Evolutionary conservation across 768 basidiomycete genomes (phyloP), one percentile per base, ranked within the genome.

Genomic region (Amanita brunnescens): DNA sequence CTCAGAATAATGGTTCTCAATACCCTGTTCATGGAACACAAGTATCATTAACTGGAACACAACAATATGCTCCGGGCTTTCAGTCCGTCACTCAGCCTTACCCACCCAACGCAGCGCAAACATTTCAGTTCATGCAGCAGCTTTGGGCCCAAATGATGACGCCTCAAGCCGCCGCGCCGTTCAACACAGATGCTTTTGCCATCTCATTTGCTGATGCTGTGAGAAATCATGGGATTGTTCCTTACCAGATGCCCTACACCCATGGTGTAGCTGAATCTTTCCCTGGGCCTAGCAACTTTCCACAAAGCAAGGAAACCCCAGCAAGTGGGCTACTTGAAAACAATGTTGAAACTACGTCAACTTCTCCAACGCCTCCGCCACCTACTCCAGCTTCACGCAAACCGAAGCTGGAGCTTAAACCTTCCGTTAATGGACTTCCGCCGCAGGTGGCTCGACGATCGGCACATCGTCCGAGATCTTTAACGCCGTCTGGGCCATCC

Each of bases 201-300:
- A 45, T 49, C 26, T 52, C 57, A 30, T 35, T 57, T 20, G 24
- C 53, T 13, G 57, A 57, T 33, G 40, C 54, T 5, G 40, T 57
- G 41, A 52, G 51, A 53, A 42, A 41, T 29, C 46, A 41, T 13
- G 54, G 54, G 14, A 40, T 46, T 4, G 54, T 45, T 20, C 32
- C 51, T 12, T 34, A 41, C 21, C 3, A 34, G n/a, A 49, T 30
- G 14, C 50, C 40, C 14, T 41, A 43, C 21, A n/a, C 14, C 21
- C 40, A 44, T 34, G 21, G 33, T 16, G 50, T 10, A 24, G 13
- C 41, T 8, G 33, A 23, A 7, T 13, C 32, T 13, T 41, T 35
- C 34, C 38, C 26, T 49, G 39, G 8, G 30, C 23, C 26, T 8
- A 26, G 37, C 20, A 12, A 30, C 20, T 13, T 18, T 13, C 10